Evolutionary conservation across 2,329 filamentous ascomycete species (phyloP).

Genomic region (Epichloe sylvatica): DNA sequence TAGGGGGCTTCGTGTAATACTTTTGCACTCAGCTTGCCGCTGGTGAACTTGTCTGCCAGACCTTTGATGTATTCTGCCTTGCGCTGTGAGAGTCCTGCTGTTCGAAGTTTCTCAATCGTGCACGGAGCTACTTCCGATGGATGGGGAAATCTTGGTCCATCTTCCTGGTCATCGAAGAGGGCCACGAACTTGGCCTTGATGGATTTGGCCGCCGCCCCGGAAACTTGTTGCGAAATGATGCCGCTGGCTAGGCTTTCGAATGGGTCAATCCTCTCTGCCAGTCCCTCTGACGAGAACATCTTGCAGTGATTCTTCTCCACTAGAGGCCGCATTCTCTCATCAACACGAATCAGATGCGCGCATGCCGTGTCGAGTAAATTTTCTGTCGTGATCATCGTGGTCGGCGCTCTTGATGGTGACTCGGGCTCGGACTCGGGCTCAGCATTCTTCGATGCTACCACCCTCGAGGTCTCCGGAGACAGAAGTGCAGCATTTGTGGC

Average conservation of each 20-base stretch:
- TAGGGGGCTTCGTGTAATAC: slow-evolving; percentile 70
- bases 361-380: slow-evolving; percentile 64
- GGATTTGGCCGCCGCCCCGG: slow-evolving; percentile 74
- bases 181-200: slow-evolving; percentile 77
- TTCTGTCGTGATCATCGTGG: slow-evolving; percentile 42
- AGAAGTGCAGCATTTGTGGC: slow-evolving; percentile 55
- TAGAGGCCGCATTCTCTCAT: slow-evolving; percentile 56
- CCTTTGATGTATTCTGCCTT: slow-evolving; percentile 93
- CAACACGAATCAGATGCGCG: slow-evolving; percentile 57
- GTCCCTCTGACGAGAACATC: slow-evolving; percentile 65
- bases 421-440: slow-evolving; percentile 20
- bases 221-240: slow-evolving; percentile 95
- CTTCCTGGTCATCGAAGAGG: slow-evolving; percentile 43
- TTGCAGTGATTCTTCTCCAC: slow-evolving; percentile 64
- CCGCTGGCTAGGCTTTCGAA: slow-evolving; percentile 72
- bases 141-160: slow-evolving; percentile 47
- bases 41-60: slow-evolving; percentile 65
- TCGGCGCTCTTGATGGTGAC: slow-evolving; percentile 30
- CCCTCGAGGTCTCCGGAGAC: slow-evolving; percentile 54
- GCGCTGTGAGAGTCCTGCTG: slow-evolving; percentile 78
- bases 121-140: slow-evolving; percentile 56
- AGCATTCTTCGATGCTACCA: slow-evolving; percentile 39
- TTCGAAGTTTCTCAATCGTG: slow-evolving; percentile 55
- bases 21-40: slow-evolving; percentile 58
- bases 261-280: slow-evolving; percentile 78